Conservation (phyloP, 352 stramenopile genomes). For the Phytophthora pistaciae region DNA sequence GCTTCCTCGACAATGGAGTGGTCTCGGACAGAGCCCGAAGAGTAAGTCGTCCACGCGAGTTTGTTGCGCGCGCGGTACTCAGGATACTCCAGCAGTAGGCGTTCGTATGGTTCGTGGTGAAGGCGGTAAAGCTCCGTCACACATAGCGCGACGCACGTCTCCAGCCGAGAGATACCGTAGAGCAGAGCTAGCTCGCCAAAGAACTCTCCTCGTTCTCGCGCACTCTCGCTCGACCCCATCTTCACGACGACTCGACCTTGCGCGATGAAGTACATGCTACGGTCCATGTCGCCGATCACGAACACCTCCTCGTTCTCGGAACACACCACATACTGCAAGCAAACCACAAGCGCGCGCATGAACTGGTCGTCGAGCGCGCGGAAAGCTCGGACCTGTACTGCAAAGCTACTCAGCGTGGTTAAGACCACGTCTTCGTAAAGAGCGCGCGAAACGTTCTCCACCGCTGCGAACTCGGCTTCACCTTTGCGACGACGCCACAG, state of each 20-base stretch:
- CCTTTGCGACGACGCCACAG: slow-evolving; percentile 65
- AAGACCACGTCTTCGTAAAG: slow-evolving; percentile 74
- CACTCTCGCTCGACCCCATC: slow-evolving; percentile 52
- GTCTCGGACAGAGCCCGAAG: slow-evolving; percentile 9
- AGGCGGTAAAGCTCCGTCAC: slow-evolving; percentile 77
- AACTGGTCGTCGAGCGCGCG: slow-evolving; percentile 69
- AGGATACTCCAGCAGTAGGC: slow-evolving; percentile 69
- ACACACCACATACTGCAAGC: slow-evolving; percentile 70
- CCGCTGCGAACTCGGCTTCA: slow-evolving; percentile 61
- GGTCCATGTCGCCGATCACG: slow-evolving; percentile 77
- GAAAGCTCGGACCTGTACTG: slow-evolving; percentile 59
- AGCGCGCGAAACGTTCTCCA: slow-evolving; percentile 53
- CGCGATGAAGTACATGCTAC: slow-evolving; percentile 85
- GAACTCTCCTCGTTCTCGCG: slow-evolving; percentile 64
- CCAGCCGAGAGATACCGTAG: slow-evolving; percentile 65
- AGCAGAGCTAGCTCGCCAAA: slow-evolving; percentile 71
- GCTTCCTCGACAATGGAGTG: slow-evolving; percentile 19
- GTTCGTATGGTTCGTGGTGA: slow-evolving; percentile 67
- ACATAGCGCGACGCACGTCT: slow-evolving; percentile 69
- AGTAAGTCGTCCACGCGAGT: slow-evolving; percentile 54
- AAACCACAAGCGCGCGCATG: slow-evolving; percentile 60
- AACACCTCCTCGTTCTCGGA: slow-evolving; percentile 75
- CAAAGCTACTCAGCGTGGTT: slow-evolving; percentile 54
- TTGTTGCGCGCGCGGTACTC: slow-evolving; percentile 71
- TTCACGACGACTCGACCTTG: slow-evolving; percentile 69